phyloP scores from a whole-genome alignment of 306 rosid species.

The Malus orientalis region DNA sequence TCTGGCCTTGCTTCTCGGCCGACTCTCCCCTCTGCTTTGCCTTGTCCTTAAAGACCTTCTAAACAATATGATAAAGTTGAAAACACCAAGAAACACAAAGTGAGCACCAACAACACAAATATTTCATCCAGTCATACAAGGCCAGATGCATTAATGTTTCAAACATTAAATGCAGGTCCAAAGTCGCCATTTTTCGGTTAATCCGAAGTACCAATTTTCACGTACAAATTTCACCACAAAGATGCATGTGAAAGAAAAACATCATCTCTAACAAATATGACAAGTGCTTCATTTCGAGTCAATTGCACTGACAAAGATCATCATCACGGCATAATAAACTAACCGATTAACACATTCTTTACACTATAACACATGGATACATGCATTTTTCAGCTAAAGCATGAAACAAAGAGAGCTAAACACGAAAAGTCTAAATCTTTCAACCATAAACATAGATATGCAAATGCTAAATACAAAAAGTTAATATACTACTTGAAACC shows the following conservation, averaged over 20 bases:
- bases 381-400: neutral
- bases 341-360: neutral
- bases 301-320: neutral
- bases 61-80: neutral
- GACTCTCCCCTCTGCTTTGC: too few species aligned
- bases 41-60: conserved; percentile 17
- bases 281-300: too few species aligned
- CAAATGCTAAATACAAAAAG: neutral
- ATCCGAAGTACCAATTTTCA: too few species aligned
- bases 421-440: neutral
- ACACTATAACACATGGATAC: neutral
- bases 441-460: neutral
- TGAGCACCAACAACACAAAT: conserved; percentile 5
- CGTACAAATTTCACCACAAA: neutral
- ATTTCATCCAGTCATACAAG: neutral
- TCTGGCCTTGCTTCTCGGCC: neutral
- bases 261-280: neutral
- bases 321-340: neutral
- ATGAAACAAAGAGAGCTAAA: too few species aligned
- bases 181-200: too few species aligned
- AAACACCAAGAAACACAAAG: conserved; percentile 18
- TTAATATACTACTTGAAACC: neutral
- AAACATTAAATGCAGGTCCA: conserved; percentile 23
- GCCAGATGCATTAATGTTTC: too few species aligned
- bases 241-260: neutral